Percentiles rank a stretch among this genome's conserved stretches.
phyloP scores from a whole-genome alignment of 768 basidiomycete species.

The Rhizopogon vinicolor region DNA sequence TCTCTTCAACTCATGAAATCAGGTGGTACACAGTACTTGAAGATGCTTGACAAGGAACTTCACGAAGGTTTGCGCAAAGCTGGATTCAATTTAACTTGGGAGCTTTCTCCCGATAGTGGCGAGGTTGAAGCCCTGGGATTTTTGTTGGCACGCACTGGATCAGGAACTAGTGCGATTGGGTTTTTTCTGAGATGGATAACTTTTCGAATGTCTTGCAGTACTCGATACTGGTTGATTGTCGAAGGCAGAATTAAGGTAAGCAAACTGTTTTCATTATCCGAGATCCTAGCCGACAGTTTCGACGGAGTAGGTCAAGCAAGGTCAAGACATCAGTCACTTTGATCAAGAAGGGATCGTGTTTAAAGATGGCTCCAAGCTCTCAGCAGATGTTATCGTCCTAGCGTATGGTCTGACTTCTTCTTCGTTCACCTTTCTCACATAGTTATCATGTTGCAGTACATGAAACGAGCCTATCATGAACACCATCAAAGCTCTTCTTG shows the following conservation, averaged over 20 bases:
- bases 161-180: neutral
- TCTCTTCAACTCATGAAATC: neutral
- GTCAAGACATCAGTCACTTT: constrained; percentile 32
- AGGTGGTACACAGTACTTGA: neutral
- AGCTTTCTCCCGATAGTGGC: neutral
- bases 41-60: neutral
- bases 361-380: constrained; percentile 32
- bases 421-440: neutral
- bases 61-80: neutral
- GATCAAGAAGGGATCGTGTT: constrained; percentile 38
- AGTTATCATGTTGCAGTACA: neutral
- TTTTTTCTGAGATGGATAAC: neutral
- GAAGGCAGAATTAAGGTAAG: neutral
- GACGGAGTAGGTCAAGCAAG: constrained; percentile 21
- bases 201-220: neutral
- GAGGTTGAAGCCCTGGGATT: neutral
- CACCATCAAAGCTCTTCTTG: neutral
- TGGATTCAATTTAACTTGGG: neutral
- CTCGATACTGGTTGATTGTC: constrained; percentile 7
- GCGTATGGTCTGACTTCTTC: constrained; percentile 35
- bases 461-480: neutral
- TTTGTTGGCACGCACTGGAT: neutral
- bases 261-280: no score
- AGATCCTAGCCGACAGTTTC: neutral
- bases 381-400: constrained; percentile 42